Percentiles rank a stretch among this genome's conserved stretches.
These are phyloP conservation scores for Coniosporium apollinis DNA, from an alignment of 495 filamentous ascomycete genomes.

Conservation along the genomic window DNA sequence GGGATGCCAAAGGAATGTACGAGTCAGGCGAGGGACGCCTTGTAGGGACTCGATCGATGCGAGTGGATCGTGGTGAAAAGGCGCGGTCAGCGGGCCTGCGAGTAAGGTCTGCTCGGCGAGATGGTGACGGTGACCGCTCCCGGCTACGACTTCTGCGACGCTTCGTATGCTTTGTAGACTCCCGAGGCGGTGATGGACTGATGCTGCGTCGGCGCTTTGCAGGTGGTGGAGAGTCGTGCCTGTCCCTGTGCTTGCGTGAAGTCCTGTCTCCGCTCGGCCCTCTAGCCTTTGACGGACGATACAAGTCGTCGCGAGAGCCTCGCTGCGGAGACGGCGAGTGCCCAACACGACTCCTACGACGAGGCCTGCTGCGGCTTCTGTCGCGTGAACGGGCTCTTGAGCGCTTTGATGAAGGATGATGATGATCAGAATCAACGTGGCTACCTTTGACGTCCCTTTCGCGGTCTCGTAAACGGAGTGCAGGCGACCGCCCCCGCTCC, in stretches of 20 bases:
- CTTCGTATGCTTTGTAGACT: conserved; percentile 10
- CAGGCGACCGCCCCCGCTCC: conserved; percentile 10
- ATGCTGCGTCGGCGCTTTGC: conserved; percentile 17
- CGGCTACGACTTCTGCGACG: conserved; percentile 16
- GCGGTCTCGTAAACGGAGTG: conserved; percentile 13
- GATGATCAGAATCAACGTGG: conserved; percentile 9
- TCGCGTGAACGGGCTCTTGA: conserved; percentile 10
- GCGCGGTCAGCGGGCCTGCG: conserved; percentile 12
- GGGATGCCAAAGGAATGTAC: conserved; percentile 13
- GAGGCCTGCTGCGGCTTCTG: conserved; percentile 9
- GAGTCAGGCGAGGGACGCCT: conserved; percentile 13
- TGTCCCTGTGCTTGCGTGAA: conserved; percentile 9
- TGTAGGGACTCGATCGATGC: conserved; percentile 12
- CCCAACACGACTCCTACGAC: conserved; percentile 2
- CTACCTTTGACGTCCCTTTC: conserved; percentile 6
- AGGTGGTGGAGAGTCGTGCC: conserved; percentile 13
- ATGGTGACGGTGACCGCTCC: conserved; percentile 12
- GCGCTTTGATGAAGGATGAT: conserved; percentile 8
- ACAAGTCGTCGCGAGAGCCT: conserved; percentile 10
- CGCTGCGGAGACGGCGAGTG: conserved; percentile 9
- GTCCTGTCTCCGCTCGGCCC: conserved; percentile 16
- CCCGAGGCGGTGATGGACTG: conserved; percentile 9
- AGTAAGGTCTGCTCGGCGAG: conserved; percentile 8
- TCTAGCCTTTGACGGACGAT: conserved; percentile 13
- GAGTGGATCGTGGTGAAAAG: conserved; percentile 14